phyloP scores from a whole-genome alignment of 306 rosid species.

The Abrus pulchellus region DNA sequence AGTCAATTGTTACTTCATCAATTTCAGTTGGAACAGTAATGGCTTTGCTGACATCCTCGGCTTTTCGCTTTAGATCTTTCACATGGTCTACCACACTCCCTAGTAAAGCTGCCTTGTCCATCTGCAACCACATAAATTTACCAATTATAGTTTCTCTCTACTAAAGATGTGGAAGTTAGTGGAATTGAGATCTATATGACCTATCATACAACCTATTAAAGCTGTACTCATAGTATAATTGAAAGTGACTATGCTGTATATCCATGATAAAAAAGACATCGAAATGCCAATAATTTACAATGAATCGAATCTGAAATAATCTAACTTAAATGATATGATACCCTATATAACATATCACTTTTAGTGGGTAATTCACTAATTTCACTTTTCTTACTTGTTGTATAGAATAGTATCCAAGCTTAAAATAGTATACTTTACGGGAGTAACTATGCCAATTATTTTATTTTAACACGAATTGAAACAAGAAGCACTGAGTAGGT shows the following conservation, averaged over 20 bases:
- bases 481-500: too few species aligned
- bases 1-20: conserved; percentile 83
- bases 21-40: conserved; percentile 74
- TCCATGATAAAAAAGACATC: background rate
- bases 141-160: conserved; percentile 2
- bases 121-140: conserved; percentile 57
- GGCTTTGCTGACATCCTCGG: conserved; percentile 68
- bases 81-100: conserved; percentile 90
- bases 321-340: background rate
- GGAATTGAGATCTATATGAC: conserved; percentile 6
- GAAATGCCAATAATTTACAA: conserved; percentile 3
- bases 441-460: background rate
- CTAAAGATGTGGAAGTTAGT: background rate
- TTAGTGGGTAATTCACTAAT: conserved; percentile 3
- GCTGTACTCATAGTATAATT: conserved; percentile 20
- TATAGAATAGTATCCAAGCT: conserved; percentile 28
- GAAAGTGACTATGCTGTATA: conserved; percentile 21
- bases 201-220: background rate
- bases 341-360: conserved; percentile 1
- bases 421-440: conserved; percentile 3
- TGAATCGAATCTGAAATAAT: conserved; percentile 1
- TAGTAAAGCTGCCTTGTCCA: conserved; percentile 93
- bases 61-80: conserved; percentile 85
- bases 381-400: background rate
- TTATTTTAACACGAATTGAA: too few species aligned